phyloP scores from a whole-genome alignment of 1,139 yeast genomes.

The Kodamaea sp. region DNA sequence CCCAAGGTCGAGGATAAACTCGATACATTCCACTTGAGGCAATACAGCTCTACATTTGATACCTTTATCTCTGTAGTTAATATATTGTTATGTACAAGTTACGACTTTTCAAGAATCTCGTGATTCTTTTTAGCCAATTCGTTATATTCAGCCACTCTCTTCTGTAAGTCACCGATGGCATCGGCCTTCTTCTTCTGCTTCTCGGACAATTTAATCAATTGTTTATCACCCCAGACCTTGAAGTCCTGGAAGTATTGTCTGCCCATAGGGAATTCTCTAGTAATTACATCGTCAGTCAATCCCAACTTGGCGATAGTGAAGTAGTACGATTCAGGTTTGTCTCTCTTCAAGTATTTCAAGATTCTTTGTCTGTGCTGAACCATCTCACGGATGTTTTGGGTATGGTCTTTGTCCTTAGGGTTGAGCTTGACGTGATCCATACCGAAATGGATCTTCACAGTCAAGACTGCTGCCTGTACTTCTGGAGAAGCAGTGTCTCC shows the following conservation, averaged over 20 bases:
- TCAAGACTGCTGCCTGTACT: slow-evolving; percentile 90
- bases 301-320: slow-evolving; percentile 88
- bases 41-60: too few species aligned
- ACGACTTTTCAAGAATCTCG: slow-evolving; percentile 22
- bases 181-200: slow-evolving; percentile 41
- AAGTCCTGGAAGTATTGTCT: slow-evolving; percentile 82
- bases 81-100: slow-evolving; percentile 8
- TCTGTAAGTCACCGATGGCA: slow-evolving; percentile 35
- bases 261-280: slow-evolving; percentile 81
- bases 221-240: slow-evolving; percentile 73
- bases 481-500: slow-evolving; percentile 96
- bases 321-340: slow-evolving; percentile 77
- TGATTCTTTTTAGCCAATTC: slow-evolving; percentile 43
- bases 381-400: slow-evolving; percentile 71
- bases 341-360: slow-evolving; percentile 76
- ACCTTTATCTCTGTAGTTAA: too few species aligned
- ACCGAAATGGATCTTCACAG: slow-evolving; percentile 76
- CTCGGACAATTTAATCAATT: slow-evolving; percentile 44
- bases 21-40: too few species aligned
- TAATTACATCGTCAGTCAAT: slow-evolving; percentile 75
- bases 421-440: slow-evolving; percentile 74
- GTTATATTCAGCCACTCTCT: slow-evolving; percentile 44
- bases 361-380: slow-evolving; percentile 89
- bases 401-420: slow-evolving; percentile 72
- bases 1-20: too few species aligned